Evolutionary conservation across 2,329 filamentous ascomycete genomes (phyloP).

Genomic region (Pyrenophora seminiperda): DNA sequence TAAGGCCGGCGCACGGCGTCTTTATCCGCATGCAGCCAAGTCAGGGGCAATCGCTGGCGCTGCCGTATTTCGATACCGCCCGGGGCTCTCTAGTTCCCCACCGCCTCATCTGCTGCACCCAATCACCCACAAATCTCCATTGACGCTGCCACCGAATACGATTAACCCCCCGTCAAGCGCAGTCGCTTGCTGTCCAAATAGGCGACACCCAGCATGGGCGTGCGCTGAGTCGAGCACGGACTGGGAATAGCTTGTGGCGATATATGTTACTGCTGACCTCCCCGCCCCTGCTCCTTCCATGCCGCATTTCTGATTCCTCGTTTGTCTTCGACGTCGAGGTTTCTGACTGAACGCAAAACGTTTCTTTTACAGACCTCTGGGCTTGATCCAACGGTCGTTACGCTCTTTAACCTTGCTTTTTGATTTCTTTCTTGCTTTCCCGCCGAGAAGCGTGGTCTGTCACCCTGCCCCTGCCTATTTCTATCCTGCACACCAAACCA

Average conservation of each 20-base stretch:
- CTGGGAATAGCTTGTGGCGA: slow-evolving; percentile 27
- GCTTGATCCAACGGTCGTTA: slow-evolving; percentile 38
- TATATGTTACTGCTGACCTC: slow-evolving; percentile 39
- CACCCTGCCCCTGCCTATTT: slow-evolving; percentile 12
- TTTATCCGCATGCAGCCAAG: slow-evolving; percentile 23
- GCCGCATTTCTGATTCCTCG: slow-evolving; percentile 39
- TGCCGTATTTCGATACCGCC: slow-evolving; percentile 28
- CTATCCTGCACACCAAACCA: slow-evolving; percentile 11
- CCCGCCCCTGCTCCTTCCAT: slow-evolving; percentile 32
- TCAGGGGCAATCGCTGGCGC: slow-evolving; percentile 37
- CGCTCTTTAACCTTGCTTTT: slow-evolving; percentile 39
- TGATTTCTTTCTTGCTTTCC: slow-evolving; percentile 9
- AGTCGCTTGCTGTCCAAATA: slow-evolving; percentile 31
- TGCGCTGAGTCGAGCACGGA: slow-evolving; percentile 27
- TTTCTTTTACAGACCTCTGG: slow-evolving; percentile 38
- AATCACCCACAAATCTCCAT: slow-evolving; percentile 20
- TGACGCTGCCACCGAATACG: slow-evolving; percentile 18
- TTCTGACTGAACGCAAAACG: slow-evolving; percentile 19
- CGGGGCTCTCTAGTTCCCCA: slow-evolving; percentile 25
- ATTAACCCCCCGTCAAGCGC: slow-evolving; percentile 26
- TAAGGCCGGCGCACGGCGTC: slow-evolving; percentile 4
- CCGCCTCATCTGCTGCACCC: slow-evolving; percentile 12
- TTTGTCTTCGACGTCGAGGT: slow-evolving; percentile 36
- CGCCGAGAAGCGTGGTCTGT: slow-evolving; percentile 18
- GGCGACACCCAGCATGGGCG: slow-evolving; percentile 19